Base-by-base conservation (phyloP, 2,329 filamentous ascomycete species). In the Cordyceps javanica region DNA sequence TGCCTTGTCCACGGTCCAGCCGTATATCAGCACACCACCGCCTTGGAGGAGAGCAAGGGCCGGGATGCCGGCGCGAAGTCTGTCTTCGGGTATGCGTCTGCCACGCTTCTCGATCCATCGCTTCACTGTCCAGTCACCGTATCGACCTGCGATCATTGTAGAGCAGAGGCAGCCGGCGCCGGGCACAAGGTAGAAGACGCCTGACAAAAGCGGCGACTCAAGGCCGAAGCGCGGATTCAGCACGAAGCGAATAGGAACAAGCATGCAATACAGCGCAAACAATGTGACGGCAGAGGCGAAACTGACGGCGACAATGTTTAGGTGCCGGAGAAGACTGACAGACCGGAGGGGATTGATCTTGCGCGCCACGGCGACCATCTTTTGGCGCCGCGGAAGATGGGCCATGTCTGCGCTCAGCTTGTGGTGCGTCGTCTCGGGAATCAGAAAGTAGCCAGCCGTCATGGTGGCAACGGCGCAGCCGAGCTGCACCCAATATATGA, bases 401-500 rank as follows among this genome's bases (percentile, higher is more conserved):
- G 76, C 72, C 1, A 91, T 75, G 42, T 90, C 86, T 8, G 80
- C 73, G 21, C 82, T 81, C 58, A 82, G 81, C 65, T 80, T 83
- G 60, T 82, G 78, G 58, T 87, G 86, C 52, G 89, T 87, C 0
- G 88, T 92, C 68, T 92, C 88, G 0, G 87, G 86, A 11, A 91
- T 78, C 13, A 90, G 73, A 63, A 89, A 83, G 62, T 83, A 79
- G 32, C 88, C 79, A 0, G 86, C 78, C 0, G 85, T 21, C 0
- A 79, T 75, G 1, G 82, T 85, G 0, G 80, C 66, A 2, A 81
- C 87, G 0, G 85, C 85, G 6, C 91, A 76, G 0, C 81, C 88
- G 0, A 85, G 83, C 66, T 91, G 88, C 0, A 92, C 75, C 85
- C 87, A 91, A 73, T 91, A 91, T 55, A 91, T 90, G 42, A 82